Evolutionary conservation across 2,329 filamentous ascomycete genomes (phyloP), one percentile per base, ranked within the genome.

Genomic region (Fusarium annulatum): DNA sequence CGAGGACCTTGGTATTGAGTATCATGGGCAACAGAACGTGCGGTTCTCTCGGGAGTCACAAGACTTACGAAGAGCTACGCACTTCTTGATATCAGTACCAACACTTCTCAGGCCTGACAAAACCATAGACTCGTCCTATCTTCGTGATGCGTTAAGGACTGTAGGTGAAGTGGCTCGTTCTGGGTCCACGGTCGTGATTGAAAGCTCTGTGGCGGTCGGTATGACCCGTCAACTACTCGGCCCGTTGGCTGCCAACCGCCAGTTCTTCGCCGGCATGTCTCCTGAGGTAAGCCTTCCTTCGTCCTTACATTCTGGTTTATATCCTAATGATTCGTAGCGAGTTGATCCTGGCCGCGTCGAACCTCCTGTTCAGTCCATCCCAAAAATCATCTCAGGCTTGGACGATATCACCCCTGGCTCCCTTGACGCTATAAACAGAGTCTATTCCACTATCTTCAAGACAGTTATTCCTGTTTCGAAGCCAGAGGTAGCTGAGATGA

Each of bases 401-500:
- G 84, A 87, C 49, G 82, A 85, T 57, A 68, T 85, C 6, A 79
- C 80, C 1, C 82, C 85, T 0, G 82, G 83, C 5, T 87, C 86
- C 0, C 78, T 87, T 10, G 69, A 81, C 3, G 78, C 80, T 28
- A 87, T 89, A 60, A 63, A 71, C 9, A 73, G 76, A 18, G 72
- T 88, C 6, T 88, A 88, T 77, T 79, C 79, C 7, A 74, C 73
- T 7, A 84, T 85, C 3, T 88, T 88, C 64, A 79, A 86, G 41
- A 76, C 76, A 0, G 77, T 88, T 9, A 79, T 88, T 8, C 80
- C 84, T 0, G 86, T 88, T 46, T 85, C 85, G 28, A 80, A 78
- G 46, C 86, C 87, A 5, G 87, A 89, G 73, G 86, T 88, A 3
- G 87, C 87, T 4, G 87, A 88, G 77, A 88, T 88, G 85, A 86